Base-by-base conservation (phyloP, 2,329 filamentous ascomycete species). In the Intubia oerlemansii region DNA sequence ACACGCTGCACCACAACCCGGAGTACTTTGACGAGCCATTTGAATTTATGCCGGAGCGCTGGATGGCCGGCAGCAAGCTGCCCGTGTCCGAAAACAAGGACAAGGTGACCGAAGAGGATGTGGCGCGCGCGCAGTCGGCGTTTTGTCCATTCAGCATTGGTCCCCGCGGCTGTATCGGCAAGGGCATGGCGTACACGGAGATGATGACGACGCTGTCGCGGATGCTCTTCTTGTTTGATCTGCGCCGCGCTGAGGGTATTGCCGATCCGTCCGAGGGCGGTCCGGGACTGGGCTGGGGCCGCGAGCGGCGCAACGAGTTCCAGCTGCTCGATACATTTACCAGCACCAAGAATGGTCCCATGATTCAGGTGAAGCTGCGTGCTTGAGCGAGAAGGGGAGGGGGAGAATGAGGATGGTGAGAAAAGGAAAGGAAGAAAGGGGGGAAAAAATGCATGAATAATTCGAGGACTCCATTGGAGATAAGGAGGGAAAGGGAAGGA, bases 141-240 rank as follows among this genome's bases (percentile, higher is more conserved):
- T 85, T 78, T 49, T 80, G 72, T 36, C 74, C 79, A 2, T 81
- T 81, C 40, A 70, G 63, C 25, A 54, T 78, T 35, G 75, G 75
- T 0, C 67, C 72, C 0, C 53, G 74, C 9, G 71, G 71, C 3
- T 81, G 75, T 42, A 76, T 80, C 31, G 75, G 74, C 0, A 79
- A 78, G 55, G 60, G 62, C 1, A 48, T 77, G 25, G 71, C 71
- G 2, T 74, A 77, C 39, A 57, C 64, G 25, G 72, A 78, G 52
- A 63, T 77, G 59, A 63, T 54, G 29, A 60, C 65, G 5, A 63
- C 68, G 3, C 45, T 78, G 31, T 71, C 70, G 19, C 49, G 70
- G 10, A 53, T 67, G 13, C 41, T 78, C 33, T 75, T 54, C 37
- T 34, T 65, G 38, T 77, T 69, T 35, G 71, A 76, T 35, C 37